Conservation (phyloP, 2,329 filamentous ascomycete genomes). For the Paecilomyces sp. region DNA sequence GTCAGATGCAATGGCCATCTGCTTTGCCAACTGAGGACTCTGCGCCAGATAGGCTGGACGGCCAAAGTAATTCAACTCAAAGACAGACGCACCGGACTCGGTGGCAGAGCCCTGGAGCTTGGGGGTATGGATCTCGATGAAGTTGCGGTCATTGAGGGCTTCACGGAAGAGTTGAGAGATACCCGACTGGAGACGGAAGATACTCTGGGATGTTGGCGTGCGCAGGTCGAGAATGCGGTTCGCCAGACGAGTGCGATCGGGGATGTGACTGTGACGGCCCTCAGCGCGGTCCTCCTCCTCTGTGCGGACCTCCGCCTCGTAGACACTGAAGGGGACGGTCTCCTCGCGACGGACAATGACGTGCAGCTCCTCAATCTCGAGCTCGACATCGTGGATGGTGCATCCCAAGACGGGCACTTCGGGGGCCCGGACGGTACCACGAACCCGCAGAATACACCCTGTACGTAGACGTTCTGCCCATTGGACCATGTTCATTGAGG, state of each 20-base stretch:
- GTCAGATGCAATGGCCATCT: constrained; percentile 85
- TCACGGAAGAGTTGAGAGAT: constrained; percentile 74
- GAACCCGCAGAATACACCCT: constrained; percentile 72
- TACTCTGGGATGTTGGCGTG: constrained; percentile 76
- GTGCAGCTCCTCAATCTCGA: constrained; percentile 61
- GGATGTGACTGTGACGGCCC: constrained; percentile 54
- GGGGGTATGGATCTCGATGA: constrained; percentile 90
- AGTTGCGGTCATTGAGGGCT: constrained; percentile 66
- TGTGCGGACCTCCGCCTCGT: constrained; percentile 59
- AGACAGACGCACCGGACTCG: constrained; percentile 85
- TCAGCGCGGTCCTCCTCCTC: constrained; percentile 50
- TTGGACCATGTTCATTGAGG: constrained; percentile 70
- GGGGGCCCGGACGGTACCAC: constrained; percentile 65
- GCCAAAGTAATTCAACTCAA: constrained; percentile 86
- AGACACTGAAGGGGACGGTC: constrained; percentile 61
- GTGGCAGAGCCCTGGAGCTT: constrained; percentile 87
- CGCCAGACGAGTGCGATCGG: constrained; percentile 65
- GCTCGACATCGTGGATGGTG: constrained; percentile 67
- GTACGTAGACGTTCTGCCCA: constrained; percentile 78
- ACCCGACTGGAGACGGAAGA: constrained; percentile 79
- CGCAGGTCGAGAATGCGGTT: constrained; percentile 80
- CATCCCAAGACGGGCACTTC: constrained; percentile 69
- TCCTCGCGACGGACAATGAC: constrained; percentile 56
- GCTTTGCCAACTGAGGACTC: constrained; percentile 85
- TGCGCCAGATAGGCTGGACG: constrained; percentile 82